phyloP scores from a whole-genome alignment of 495 filamentous ascomycete genomes.

The Aspergillus egyptiacus region DNA sequence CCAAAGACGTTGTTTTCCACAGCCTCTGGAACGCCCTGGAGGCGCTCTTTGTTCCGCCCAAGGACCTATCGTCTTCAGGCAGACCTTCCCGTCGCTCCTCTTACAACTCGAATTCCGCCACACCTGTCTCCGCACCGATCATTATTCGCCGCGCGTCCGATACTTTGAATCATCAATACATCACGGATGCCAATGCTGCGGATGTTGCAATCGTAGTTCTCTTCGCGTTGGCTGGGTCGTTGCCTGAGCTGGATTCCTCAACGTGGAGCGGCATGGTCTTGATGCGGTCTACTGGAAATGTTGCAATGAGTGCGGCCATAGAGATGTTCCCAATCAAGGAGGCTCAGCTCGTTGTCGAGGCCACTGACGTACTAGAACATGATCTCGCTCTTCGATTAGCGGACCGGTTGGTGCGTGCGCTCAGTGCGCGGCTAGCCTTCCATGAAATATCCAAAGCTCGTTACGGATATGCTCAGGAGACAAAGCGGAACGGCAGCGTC shows the following conservation, averaged over 20 bases:
- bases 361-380: slow-evolving; percentile 54
- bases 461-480: slow-evolving; percentile 27
- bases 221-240: slow-evolving; percentile 49
- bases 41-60: slow-evolving; percentile 60
- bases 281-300: slow-evolving; percentile 48
- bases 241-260: slow-evolving; percentile 39
- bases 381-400: slow-evolving; percentile 54
- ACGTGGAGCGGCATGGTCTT: slow-evolving; percentile 47
- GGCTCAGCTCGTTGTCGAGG: slow-evolving; percentile 29
- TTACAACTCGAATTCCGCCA: slow-evolving; percentile 26
- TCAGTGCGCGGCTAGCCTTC: slow-evolving; percentile 48
- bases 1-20: slow-evolving; percentile 57
- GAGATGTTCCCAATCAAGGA: slow-evolving; percentile 27
- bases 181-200: slow-evolving; percentile 52
- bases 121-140: slow-evolving; percentile 20
- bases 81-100: slow-evolving; percentile 34
- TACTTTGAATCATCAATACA: slow-evolving; percentile 26
- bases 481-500: slow-evolving; percentile 28
- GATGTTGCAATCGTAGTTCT: slow-evolving; percentile 51
- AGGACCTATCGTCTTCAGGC: slow-evolving; percentile 40
- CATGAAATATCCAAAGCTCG: slow-evolving; percentile 46
- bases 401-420: slow-evolving; percentile 47
- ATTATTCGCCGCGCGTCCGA: slow-evolving; percentile 27
- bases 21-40: slow-evolving; percentile 72
- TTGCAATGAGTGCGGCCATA: slow-evolving; percentile 43